Evolutionary conservation across 805 yeast genomes (phyloP).

Genomic region (Candida alai): DNA sequence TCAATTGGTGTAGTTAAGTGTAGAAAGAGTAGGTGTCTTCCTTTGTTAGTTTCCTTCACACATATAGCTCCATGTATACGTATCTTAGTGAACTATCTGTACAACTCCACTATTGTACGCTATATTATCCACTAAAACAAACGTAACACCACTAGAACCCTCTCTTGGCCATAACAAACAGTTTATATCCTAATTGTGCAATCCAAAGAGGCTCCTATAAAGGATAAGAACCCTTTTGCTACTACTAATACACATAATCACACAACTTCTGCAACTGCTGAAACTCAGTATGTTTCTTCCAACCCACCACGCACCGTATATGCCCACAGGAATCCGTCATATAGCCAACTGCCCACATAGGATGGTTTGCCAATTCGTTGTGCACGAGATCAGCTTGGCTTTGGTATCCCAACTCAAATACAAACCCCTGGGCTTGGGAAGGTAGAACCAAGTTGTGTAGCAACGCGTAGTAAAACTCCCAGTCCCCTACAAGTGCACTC

Average conservation of each 20-base stretch:
- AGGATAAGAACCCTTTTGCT: too few relatives aligned
- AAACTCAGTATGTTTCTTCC: slow-evolving; percentile 29
- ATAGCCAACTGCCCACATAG: slow-evolving; percentile 49
- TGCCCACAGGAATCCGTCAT: slow-evolving; percentile 49
- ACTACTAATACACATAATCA: slow-evolving; percentile 10
- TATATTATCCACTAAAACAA: too few relatives aligned
- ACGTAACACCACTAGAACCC: too few relatives aligned
- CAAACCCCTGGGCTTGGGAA: slow-evolving; percentile 49
- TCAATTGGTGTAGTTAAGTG: too few relatives aligned
- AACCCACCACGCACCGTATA: slow-evolving; percentile 63
- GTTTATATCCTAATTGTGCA: too few relatives aligned
- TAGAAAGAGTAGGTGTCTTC: too few relatives aligned
- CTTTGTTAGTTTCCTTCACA: too few relatives aligned
- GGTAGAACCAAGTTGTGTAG: slow-evolving; percentile 40
- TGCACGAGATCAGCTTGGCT: slow-evolving; percentile 50
- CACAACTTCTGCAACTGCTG: slow-evolving; percentile 7
- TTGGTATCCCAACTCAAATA: slow-evolving; percentile 71
- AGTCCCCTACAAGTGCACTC: slow-evolving; percentile 74
- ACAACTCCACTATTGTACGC: too few relatives aligned
- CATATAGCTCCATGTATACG: too few relatives aligned
- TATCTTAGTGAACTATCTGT: too few relatives aligned
- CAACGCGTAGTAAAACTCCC: slow-evolving; percentile 65
- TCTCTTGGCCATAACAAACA: too few relatives aligned
- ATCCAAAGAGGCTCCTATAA: too few relatives aligned
- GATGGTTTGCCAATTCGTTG: slow-evolving; percentile 11